Conservation (phyloP, 768 basidiomycete species). For the Galerina sulciceps region DNA sequence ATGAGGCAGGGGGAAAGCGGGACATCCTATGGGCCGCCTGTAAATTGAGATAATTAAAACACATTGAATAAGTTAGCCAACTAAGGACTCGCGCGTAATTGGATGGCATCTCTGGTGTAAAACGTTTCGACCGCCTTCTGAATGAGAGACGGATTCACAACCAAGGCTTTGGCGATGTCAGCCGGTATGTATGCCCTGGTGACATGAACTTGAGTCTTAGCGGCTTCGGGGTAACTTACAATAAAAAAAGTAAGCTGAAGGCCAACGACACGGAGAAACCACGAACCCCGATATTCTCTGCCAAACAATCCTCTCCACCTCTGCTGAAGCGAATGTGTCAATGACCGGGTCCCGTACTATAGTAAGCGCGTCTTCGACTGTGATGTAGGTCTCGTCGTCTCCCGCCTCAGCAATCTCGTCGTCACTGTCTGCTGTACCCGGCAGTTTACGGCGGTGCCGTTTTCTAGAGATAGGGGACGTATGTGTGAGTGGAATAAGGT, state of each 20-base stretch:
- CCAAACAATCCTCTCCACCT: conserved; percentile 72
- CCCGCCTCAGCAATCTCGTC: conserved; percentile 50
- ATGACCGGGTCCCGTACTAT: conserved; percentile 57
- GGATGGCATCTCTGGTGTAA: conserved; percentile 92
- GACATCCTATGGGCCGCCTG: conserved; percentile 90
- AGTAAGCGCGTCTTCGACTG: conserved; percentile 62
- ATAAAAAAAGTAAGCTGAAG: neutral
- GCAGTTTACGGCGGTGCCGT: conserved; percentile 48
- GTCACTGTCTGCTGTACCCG: conserved; percentile 46
- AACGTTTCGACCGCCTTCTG: conserved; percentile 92
- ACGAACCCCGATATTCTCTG: conserved; percentile 65
- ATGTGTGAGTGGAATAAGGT: conserved; percentile 84
- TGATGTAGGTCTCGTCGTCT: conserved; percentile 55
- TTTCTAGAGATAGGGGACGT: conserved; percentile 68
- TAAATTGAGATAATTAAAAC: neutral
- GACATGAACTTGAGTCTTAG: conserved; percentile 70
- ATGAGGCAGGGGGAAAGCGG: conserved; percentile 80
- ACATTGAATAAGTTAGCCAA: neutral
- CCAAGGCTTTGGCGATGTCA: conserved; percentile 78
- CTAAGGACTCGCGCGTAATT: conserved; percentile 70
- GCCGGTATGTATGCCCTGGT: conserved; percentile 81
- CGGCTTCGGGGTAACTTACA: conserved; percentile 70
- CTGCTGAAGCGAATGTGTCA: conserved; percentile 62
- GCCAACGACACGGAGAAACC: conserved; percentile 2
- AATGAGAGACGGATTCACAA: conserved; percentile 65